A percentile compares a stretch with the other conserved stretches of the same genome.
These are phyloP conservation scores for Phragmites australis DNA, from an alignment of 176 grass and related monocot genomes.

Conservation along the genomic window DNA sequence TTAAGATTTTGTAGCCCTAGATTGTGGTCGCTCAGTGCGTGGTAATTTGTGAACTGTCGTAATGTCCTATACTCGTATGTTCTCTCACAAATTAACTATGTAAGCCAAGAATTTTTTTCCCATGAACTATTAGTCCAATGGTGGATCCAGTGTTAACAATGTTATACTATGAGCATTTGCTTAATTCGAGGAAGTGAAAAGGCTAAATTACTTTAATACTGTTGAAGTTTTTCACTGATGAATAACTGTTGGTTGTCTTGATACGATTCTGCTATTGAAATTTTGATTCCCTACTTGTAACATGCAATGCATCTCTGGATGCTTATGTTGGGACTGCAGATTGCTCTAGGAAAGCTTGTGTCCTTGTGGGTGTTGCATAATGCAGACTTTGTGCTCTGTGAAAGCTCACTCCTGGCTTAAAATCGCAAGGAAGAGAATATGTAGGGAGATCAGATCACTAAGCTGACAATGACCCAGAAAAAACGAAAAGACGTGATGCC, in stretches of 20 bases:
- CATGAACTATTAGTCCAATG: neutral
- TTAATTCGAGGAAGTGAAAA: neutral
- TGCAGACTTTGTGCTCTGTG: neutral
- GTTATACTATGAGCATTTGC: neutral
- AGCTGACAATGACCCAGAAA: neutral
- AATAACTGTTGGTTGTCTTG: neutral
- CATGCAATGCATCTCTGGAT: neutral
- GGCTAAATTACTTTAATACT: too few species aligned
- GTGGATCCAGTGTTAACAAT: slow-evolving; percentile 3
- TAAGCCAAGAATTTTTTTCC: neutral
- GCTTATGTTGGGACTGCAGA: too few species aligned
- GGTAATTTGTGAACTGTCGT: neutral
- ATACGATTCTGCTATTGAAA: neutral
- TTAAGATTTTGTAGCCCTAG: slow-evolving; percentile 26
- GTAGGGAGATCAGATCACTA: neutral
- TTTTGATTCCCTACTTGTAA: neutral
- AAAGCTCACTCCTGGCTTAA: too few species aligned
- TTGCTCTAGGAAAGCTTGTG: neutral
- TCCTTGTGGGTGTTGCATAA: neutral
- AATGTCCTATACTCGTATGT: slow-evolving; percentile 6
- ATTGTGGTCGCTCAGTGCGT: neutral
- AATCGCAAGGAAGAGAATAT: neutral
- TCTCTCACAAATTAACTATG: slow-evolving; percentile 9
- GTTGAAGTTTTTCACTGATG: neutral
- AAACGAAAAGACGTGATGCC: neutral